Percentiles rank a stretch among this genome's conserved stretches.
These are phyloP conservation scores for Casuarina cunninghamiana DNA, from an alignment of 306 rosid species.

Conservation along the genomic window DNA sequence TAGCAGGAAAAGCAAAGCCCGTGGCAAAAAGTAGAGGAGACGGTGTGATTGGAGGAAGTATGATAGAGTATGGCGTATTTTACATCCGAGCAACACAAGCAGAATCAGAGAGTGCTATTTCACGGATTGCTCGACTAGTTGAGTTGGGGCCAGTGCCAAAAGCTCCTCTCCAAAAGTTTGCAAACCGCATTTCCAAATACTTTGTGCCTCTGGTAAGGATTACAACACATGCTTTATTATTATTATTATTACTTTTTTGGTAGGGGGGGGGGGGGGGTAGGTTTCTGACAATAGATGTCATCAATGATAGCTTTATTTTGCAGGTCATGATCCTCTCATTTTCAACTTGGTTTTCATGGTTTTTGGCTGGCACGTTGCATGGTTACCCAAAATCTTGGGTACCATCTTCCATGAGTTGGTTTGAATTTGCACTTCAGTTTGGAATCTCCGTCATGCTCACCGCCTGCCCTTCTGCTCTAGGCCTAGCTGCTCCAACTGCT, in stretches of 20 bases:
- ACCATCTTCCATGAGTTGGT: slow-evolving; percentile 64
- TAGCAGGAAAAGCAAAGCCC: slow-evolving; percentile 73
- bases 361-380: slow-evolving; percentile 61
- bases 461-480: slow-evolving; percentile 93
- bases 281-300: background rate
- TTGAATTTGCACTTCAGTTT: slow-evolving; percentile 91
- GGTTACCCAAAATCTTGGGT: slow-evolving; percentile 76
- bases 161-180: slow-evolving; percentile 85
- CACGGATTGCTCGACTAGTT: slow-evolving; percentile 80
- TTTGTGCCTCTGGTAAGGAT: slow-evolving; percentile 72
- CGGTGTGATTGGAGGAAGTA: slow-evolving; percentile 74
- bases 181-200: slow-evolving; percentile 74
- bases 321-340: slow-evolving; percentile 70
- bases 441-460: slow-evolving; percentile 88
- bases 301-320: slow-evolving; percentile 2
- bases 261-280: background rate
- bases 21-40: slow-evolving; percentile 59
- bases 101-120: slow-evolving; percentile 83
- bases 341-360: slow-evolving; percentile 77
- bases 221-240: background rate
- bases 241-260: background rate
- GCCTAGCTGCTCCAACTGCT: slow-evolving; percentile 90
- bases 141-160: slow-evolving; percentile 89
- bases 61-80: slow-evolving; percentile 79
- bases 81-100: slow-evolving; percentile 69